A percentile compares a stretch with the other conserved stretches of the same genome.
phyloP scores from a whole-genome alignment of 352 stramenopile genomes.

The Aphanomyces astaci region DNA sequence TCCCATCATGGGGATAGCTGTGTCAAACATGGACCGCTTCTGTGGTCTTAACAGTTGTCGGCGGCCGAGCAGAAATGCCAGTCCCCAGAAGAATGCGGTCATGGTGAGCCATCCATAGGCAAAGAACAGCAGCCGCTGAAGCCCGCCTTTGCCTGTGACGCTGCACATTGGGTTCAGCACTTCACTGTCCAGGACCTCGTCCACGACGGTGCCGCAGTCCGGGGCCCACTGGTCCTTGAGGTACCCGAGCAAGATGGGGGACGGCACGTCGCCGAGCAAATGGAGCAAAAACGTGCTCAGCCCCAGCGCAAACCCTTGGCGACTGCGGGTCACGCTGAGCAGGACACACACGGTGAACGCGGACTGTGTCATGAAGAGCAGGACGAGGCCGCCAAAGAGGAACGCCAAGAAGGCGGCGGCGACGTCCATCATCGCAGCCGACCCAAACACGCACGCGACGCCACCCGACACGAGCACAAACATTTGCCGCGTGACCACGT shows the following conservation, averaged over 20 bases:
- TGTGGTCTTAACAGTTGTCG: neutral
- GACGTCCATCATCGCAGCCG: constrained; percentile 51
- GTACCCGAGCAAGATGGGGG: constrained; percentile 10
- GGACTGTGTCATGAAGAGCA: constrained; percentile 58
- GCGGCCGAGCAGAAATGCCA: neutral
- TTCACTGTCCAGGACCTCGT: constrained; percentile 1
- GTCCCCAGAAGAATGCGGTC: constrained; percentile 4
- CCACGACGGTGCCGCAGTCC: constrained; percentile 64
- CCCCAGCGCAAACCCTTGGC: constrained; percentile 85
- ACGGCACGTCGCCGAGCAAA: constrained; percentile 17
- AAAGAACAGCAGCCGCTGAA: constrained; percentile 4
- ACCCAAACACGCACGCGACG: constrained; percentile 45
- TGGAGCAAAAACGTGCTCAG: constrained; percentile 28
- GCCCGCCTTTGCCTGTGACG: neutral
- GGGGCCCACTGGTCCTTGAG: constrained; percentile 20
- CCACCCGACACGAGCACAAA: constrained; percentile 39
- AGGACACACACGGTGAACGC: constrained; percentile 85
- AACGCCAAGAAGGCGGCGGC: constrained; percentile 44
- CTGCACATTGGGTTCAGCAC: neutral
- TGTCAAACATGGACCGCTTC: neutral
- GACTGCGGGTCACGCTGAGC: constrained; percentile 78
- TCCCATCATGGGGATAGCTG: neutral
- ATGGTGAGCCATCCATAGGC: constrained; percentile 2
- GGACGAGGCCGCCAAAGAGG: constrained; percentile 57
- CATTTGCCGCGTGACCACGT: constrained; percentile 6